Conservation (phyloP, 2,329 filamentous ascomycete species). For the Alternaria sp. region DNA sequence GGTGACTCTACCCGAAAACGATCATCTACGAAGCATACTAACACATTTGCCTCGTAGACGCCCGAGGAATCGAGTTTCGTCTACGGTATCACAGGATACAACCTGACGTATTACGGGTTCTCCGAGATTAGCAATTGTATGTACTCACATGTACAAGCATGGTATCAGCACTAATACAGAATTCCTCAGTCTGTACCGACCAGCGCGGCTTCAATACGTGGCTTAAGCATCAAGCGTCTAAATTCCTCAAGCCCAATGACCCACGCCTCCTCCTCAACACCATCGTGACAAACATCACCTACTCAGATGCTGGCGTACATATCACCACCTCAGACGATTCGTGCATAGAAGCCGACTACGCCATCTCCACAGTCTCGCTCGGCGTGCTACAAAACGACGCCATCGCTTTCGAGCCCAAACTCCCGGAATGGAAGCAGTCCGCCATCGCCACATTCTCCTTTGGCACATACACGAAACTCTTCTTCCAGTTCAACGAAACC, state of each 20-base stretch:
- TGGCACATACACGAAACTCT: slow-evolving; percentile 78
- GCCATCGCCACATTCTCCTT: slow-evolving; percentile 72
- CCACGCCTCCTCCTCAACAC: slow-evolving; percentile 66
- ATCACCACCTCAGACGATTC: slow-evolving; percentile 63
- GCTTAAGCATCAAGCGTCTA: slow-evolving; percentile 64
- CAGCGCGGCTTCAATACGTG: slow-evolving; percentile 68
- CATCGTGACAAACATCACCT: slow-evolving; percentile 63
- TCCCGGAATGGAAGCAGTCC: slow-evolving; percentile 71
- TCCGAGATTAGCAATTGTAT: slow-evolving; percentile 17
- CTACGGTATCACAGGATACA: slow-evolving; percentile 65
- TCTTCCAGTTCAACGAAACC: slow-evolving; percentile 71
- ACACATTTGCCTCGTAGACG: slow-evolving; percentile 34
- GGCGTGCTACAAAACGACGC: slow-evolving; percentile 71
- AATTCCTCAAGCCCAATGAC: slow-evolving; percentile 66
- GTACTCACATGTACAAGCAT: slow-evolving; percentile 44
- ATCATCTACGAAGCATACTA: neutral
- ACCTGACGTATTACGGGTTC: slow-evolving; percentile 52
- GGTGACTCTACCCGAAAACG: neutral
- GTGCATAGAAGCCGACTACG: slow-evolving; percentile 68
- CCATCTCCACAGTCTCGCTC: slow-evolving; percentile 72
- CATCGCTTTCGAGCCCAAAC: slow-evolving; percentile 65
- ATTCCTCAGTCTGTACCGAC: slow-evolving; percentile 68
- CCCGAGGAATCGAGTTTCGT: slow-evolving; percentile 66
- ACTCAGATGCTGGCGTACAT: slow-evolving; percentile 62
- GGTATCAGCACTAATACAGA: slow-evolving; percentile 66